Evolutionary conservation across 371 early-diverging fungal genomes (phyloP).

Genomic region (Umbelopsis sp.): DNA sequence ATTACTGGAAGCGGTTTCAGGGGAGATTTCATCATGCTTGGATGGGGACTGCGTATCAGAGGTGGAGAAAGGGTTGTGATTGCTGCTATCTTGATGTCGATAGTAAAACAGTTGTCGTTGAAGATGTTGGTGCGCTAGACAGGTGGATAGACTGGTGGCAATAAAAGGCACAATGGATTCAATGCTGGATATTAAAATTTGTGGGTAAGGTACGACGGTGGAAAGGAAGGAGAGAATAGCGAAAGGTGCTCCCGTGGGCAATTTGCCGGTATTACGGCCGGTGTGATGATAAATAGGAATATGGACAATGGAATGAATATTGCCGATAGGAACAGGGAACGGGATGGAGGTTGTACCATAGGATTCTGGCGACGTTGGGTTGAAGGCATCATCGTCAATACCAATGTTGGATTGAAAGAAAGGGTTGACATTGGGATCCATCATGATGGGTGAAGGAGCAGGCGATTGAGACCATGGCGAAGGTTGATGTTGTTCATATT

Average conservation of each 20-base stretch:
- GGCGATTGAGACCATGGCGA: slow-evolving; percentile 72
- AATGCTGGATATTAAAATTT: slow-evolving; percentile 50
- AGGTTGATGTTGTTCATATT: slow-evolving; percentile 55
- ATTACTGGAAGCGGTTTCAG: background rate
- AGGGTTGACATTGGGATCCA: slow-evolving; percentile 64
- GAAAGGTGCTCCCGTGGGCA: slow-evolving; percentile 40
- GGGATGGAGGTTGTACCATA: slow-evolving; percentile 38
- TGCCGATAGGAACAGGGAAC: slow-evolving; percentile 47
- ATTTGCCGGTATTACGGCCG: slow-evolving; percentile 17
- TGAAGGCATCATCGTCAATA: slow-evolving; percentile 66
- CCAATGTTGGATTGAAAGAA: slow-evolving; percentile 60
- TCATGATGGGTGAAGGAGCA: slow-evolving; percentile 62
- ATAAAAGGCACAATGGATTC: slow-evolving; percentile 57
- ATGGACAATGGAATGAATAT: slow-evolving; percentile 63
- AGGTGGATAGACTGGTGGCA: slow-evolving; percentile 50
- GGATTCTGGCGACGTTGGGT: slow-evolving; percentile 54
- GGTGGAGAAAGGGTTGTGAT: background rate
- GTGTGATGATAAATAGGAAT: slow-evolving; percentile 56
- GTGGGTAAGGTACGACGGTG: slow-evolving; percentile 63
- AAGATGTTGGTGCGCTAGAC: slow-evolving; percentile 30
- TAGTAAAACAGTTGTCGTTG: slow-evolving; percentile 9
- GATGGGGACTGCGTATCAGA: background rate
- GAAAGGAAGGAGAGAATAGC: slow-evolving; percentile 66
- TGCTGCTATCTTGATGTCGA: slow-evolving; percentile 12
- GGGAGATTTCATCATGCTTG: background rate